phyloP scores from a whole-genome alignment of 139 green algal genomes.

The Nannochloris sp. region DNA sequence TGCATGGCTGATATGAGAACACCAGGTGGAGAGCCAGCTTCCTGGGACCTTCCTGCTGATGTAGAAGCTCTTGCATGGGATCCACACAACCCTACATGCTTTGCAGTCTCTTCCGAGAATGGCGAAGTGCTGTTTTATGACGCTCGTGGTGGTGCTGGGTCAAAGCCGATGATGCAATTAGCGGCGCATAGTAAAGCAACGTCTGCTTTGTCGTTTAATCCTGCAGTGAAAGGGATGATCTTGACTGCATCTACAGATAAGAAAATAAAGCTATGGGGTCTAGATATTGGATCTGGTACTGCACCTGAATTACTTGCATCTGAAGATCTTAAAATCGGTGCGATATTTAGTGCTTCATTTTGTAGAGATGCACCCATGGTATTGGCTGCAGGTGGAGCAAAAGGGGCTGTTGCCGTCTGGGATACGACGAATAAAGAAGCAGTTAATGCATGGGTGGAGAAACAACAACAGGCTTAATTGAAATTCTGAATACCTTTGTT shows the following conservation, averaged over 20 bases:
- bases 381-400: constrained; percentile 75
- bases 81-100: constrained; percentile 63
- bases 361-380: constrained; percentile 55
- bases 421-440: constrained; percentile 44
- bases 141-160: constrained; percentile 38
- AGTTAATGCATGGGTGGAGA: not conserved
- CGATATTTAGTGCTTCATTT: constrained; percentile 68
- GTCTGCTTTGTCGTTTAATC: constrained; percentile 63
- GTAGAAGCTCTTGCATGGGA: constrained; percentile 83
- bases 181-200: constrained; percentile 78
- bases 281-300: constrained; percentile 37
- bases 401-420: constrained; percentile 75
- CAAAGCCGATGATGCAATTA: constrained; percentile 60
- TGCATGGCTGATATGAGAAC: constrained; percentile 70
- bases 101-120: constrained; percentile 82
- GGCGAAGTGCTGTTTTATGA: constrained; percentile 64
- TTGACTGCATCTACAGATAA: constrained; percentile 90
- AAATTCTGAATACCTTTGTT: too few relatives aligned
- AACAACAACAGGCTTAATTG: not conserved
- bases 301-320: constrained; percentile 45
- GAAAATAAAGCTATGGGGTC: constrained; percentile 91
- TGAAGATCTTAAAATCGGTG: constrained; percentile 66
- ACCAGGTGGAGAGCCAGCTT: constrained; percentile 20
- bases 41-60: constrained; percentile 73
- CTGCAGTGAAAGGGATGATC: constrained; percentile 58